Percentiles rank a stretch among this genome's conserved stretches.
Evolutionary conservation across 2,329 filamentous ascomycete genomes (phyloP).

Genomic region (Scedosporium aurantiacum): DNA sequence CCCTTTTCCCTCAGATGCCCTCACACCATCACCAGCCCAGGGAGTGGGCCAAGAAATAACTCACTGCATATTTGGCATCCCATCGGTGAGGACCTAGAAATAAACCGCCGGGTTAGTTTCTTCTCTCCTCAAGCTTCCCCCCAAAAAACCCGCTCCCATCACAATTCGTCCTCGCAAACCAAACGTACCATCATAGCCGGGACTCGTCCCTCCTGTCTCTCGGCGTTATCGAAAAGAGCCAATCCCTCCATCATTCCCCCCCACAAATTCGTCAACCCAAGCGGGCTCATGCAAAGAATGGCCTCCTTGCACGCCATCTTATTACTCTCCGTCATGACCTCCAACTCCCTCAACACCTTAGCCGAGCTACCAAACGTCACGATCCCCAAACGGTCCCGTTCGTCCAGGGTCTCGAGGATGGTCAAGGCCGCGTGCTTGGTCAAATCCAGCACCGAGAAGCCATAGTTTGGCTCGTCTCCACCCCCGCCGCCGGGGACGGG

Average conservation of each 20-base stretch:
- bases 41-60: neutral
- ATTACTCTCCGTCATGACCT: slow-evolving; percentile 32
- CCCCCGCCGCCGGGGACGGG: slow-evolving; percentile 31
- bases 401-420: slow-evolving; percentile 44
- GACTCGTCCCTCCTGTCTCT: slow-evolving; percentile 22
- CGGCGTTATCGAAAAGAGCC: slow-evolving; percentile 28
- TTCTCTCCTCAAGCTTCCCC: no score
- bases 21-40: no score
- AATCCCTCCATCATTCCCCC: slow-evolving; percentile 41
- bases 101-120: no score
- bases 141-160: no score
- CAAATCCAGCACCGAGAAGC: slow-evolving; percentile 45
- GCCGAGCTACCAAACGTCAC: slow-evolving; percentile 39
- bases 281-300: slow-evolving; percentile 29
- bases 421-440: slow-evolving; percentile 49
- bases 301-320: slow-evolving; percentile 30
- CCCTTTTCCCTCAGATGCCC: no score
- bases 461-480: slow-evolving; percentile 31
- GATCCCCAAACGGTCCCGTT: slow-evolving; percentile 44
- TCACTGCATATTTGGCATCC: neutral
- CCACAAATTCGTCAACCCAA: slow-evolving; percentile 44
- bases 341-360: slow-evolving; percentile 32
- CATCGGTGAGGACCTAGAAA: neutral
- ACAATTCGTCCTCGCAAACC: slow-evolving; percentile 7
- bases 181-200: slow-evolving; percentile 32